These are phyloP conservation scores for Calocera viscosa DNA, from an alignment of 768 basidiomycete species.

Conservation along the genomic window DNA sequence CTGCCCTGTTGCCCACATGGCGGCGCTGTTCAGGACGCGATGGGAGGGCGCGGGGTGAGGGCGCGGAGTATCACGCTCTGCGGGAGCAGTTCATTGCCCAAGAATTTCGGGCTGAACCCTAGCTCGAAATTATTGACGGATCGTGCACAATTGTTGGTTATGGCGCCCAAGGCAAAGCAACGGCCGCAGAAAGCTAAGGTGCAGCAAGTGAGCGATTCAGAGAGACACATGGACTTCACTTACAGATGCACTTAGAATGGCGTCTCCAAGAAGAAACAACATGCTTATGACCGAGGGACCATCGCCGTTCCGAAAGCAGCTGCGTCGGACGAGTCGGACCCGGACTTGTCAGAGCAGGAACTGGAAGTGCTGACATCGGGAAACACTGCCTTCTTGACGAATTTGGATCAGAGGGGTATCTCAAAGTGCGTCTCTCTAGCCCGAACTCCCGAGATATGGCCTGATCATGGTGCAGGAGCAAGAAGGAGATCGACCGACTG, in stretches of 20 bases:
- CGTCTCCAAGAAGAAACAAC: conserved; percentile 27
- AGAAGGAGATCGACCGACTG: conserved; percentile 64
- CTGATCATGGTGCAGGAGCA: conserved; percentile 45
- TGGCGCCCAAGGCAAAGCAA: background rate
- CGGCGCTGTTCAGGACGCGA: too few species aligned
- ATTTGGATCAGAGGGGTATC: conserved; percentile 67
- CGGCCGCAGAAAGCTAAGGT: background rate
- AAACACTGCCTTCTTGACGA: conserved; percentile 52
- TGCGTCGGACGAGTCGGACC: conserved; percentile 36
- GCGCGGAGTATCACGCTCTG: too few species aligned
- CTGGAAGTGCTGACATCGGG: conserved; percentile 48
- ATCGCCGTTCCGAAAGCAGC: conserved; percentile 48
- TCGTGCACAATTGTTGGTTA: background rate
- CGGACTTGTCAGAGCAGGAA: conserved; percentile 56
- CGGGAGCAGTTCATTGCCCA: too few species aligned
- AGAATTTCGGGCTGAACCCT: background rate
- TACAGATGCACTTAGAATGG: background rate
- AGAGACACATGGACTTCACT: too few species aligned
- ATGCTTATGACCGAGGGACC: conserved; percentile 41
- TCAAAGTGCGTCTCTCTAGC: conserved; percentile 43
- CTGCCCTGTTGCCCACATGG: background rate
- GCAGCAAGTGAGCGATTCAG: background rate
- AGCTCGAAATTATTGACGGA: background rate
- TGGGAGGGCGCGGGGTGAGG: too few species aligned
- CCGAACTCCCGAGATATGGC: conserved; percentile 13